Evolutionary conservation across 441 rosid genomes (phyloP).

Genomic region (Pelargonium fulgidum): DNA sequence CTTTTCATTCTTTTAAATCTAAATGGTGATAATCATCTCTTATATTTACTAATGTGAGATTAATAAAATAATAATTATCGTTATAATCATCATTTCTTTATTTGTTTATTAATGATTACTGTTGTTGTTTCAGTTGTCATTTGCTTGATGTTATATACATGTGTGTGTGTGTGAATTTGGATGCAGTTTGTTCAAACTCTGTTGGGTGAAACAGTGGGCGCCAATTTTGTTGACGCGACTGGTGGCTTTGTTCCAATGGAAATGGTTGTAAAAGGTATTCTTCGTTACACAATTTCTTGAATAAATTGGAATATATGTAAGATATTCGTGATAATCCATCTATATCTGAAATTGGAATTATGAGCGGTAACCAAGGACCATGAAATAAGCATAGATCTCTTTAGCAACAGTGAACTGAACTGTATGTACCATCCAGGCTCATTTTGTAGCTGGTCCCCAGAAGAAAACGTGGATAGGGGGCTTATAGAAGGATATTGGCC

Average conservation of each 20-base stretch:
- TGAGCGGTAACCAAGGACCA: neutral
- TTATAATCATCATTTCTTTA: too few relatives aligned
- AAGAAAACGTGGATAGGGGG: neutral
- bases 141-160: too few relatives aligned
- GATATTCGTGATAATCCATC: neutral
- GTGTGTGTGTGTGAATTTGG: slow-evolving; percentile 18
- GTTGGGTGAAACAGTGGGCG: slow-evolving; percentile 29
- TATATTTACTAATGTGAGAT: neutral
- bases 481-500: neutral
- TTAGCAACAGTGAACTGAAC: neutral
- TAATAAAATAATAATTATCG: too few relatives aligned
- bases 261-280: slow-evolving; percentile 77
- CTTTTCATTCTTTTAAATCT: neutral
- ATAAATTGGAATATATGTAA: neutral
- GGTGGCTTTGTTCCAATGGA: slow-evolving; percentile 83
- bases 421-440: neutral
- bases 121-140: too few relatives aligned
- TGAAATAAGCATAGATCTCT: neutral
- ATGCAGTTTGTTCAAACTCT: slow-evolving; percentile 79
- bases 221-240: slow-evolving; percentile 28
- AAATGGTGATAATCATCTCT: neutral
- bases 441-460: neutral
- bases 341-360: neutral
- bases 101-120: too few relatives aligned
- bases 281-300: neutral